phyloP scores from a whole-genome alignment of 805 yeast species.

The Candida chauliodis region DNA sequence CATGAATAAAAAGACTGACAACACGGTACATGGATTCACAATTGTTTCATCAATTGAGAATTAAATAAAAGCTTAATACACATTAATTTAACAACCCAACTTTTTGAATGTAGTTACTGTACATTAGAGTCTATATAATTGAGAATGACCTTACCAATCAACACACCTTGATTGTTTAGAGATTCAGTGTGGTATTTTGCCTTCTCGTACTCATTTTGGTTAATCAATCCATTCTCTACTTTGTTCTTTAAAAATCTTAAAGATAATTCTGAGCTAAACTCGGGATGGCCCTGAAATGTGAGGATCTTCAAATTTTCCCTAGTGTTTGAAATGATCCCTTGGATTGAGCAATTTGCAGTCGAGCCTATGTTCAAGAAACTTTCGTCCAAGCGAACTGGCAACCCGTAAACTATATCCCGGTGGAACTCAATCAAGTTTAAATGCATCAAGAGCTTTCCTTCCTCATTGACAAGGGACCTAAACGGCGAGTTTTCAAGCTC shows the following conservation, averaged over 20 bases:
- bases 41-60: slow-evolving; percentile 32
- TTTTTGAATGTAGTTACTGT: neutral
- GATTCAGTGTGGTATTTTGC: slow-evolving; percentile 26
- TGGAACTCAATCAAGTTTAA: slow-evolving; percentile 37
- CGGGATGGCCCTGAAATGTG: slow-evolving; percentile 91
- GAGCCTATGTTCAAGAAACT: slow-evolving; percentile 44
- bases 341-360: slow-evolving; percentile 54
- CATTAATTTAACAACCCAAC: no score
- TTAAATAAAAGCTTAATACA: no score
- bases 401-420: slow-evolving; percentile 35
- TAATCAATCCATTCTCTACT: slow-evolving; percentile 17
- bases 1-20: slow-evolving; percentile 20
- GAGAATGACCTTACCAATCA: slow-evolving; percentile 33
- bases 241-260: slow-evolving; percentile 21
- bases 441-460: slow-evolving; percentile 33
- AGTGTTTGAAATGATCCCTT: slow-evolving; percentile 54
- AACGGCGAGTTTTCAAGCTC: slow-evolving; percentile 21
- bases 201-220: slow-evolving; percentile 23
- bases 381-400: slow-evolving; percentile 37
- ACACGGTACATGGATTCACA: slow-evolving; percentile 37
- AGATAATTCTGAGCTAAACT: slow-evolving; percentile 46
- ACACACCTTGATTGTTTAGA: slow-evolving; percentile 38
- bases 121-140: slow-evolving; percentile 5
- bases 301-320: slow-evolving; percentile 45
- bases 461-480: slow-evolving; percentile 30